These are phyloP conservation scores for Cystobasidium onofrii DNA, from an alignment of 768 basidiomycete genomes.

Conservation along the genomic window DNA sequence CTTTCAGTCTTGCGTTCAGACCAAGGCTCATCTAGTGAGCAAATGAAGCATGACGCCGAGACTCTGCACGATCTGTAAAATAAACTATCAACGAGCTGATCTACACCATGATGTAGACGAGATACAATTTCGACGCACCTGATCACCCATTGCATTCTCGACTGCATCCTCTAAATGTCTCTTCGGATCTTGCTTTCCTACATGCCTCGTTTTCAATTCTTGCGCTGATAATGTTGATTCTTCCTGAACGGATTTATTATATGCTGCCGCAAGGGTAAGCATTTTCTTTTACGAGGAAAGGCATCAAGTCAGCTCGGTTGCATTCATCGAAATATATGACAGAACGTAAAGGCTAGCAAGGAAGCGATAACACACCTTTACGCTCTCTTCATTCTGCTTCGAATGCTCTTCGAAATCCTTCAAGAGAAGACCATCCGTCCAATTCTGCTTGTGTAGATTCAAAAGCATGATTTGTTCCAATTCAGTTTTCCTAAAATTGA, in stretches of 20 bases:
- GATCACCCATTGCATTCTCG: conserved; percentile 95
- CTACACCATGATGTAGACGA: too few species aligned
- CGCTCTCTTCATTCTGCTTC: conserved; percentile 80
- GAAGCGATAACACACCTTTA: conserved; percentile 52
- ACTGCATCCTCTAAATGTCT: conserved; percentile 94
- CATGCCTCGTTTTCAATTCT: conserved; percentile 77
- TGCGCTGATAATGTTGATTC: conserved; percentile 89
- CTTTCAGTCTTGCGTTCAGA: neutral
- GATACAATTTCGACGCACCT: conserved; percentile 44
- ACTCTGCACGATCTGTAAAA: conserved; percentile 26
- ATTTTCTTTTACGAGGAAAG: conserved; percentile 59
- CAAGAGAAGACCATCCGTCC: conserved; percentile 93
- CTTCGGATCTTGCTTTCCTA: conserved; percentile 57
- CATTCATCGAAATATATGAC: neutral
- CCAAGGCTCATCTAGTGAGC: conserved; percentile 9
- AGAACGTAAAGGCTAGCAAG: too few species aligned
- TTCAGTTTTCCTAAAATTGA: conserved; percentile 97
- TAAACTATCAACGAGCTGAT: neutral
- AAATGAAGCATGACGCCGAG: conserved; percentile 31
- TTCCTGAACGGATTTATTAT: conserved; percentile 97
- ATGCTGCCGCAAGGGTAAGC: conserved; percentile 82
- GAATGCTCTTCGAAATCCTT: conserved; percentile 83
- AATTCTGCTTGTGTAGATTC: conserved; percentile 97
- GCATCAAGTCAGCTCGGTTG: neutral
- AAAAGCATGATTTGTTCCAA: conserved; percentile 97